A percentile compares a stretch with the other conserved stretches of the same genome.
Evolutionary conservation across 768 basidiomycete genomes (phyloP).

Genomic region (Nidularia pulvinata): DNA sequence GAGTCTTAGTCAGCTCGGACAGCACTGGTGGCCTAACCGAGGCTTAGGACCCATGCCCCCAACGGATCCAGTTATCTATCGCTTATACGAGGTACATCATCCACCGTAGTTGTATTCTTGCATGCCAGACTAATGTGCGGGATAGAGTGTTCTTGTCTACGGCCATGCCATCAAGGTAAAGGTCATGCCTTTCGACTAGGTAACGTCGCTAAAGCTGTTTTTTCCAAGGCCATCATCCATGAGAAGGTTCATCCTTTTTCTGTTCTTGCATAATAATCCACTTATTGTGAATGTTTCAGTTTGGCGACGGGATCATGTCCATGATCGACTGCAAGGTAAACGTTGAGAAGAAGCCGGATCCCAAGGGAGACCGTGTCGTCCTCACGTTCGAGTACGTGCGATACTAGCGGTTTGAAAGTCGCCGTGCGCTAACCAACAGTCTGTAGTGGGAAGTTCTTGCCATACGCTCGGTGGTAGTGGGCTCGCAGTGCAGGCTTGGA

Average conservation of each 20-base stretch:
- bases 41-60: slow-evolving; percentile 71
- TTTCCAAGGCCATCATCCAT: neutral
- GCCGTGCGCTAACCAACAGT: neutral
- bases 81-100: slow-evolving; percentile 67
- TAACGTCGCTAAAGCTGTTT: too few relatives aligned
- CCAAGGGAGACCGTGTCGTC: slow-evolving; percentile 78
- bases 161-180: slow-evolving; percentile 76
- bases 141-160: slow-evolving; percentile 71
- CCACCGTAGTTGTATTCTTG: neutral
- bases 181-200: too few relatives aligned
- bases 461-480: slow-evolving; percentile 71
- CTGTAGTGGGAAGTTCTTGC: slow-evolving; percentile 73
- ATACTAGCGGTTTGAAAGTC: neutral
- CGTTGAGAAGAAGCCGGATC: slow-evolving; percentile 68
- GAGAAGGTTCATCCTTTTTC: slow-evolving; percentile 37
- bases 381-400: slow-evolving; percentile 76
- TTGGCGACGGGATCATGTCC: slow-evolving; percentile 88
- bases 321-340: slow-evolving; percentile 84
- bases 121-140: neutral
- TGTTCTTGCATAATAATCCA: neutral
- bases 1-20: slow-evolving; percentile 48
- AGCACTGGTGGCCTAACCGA: slow-evolving; percentile 77
- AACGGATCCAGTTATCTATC: slow-evolving; percentile 79
- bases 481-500: too few relatives aligned
- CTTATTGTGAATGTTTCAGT: slow-evolving; percentile 34